These are phyloP conservation scores for Lasiodiplodia sp. DNA, from an alignment of 2,329 filamentous ascomycete species.

Conservation along the genomic window DNA sequence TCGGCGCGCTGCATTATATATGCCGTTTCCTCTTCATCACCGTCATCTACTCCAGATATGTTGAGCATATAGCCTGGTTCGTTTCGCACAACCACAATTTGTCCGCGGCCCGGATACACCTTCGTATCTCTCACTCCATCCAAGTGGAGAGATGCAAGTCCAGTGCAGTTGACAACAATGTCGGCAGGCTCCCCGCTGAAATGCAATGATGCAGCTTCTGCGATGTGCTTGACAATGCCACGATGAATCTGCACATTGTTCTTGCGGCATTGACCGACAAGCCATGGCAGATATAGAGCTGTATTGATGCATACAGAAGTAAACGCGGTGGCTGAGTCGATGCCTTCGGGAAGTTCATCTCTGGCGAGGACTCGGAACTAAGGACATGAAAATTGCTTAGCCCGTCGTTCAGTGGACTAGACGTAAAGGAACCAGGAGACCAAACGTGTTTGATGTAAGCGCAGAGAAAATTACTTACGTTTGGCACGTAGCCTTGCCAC, in stretches of 20 bases:
- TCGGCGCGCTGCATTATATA: constrained; percentile 85
- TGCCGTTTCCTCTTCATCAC: constrained; percentile 68
- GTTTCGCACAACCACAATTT: constrained; percentile 85
- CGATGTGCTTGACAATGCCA: constrained; percentile 67
- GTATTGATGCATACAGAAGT: constrained; percentile 92
- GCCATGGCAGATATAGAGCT: constrained; percentile 84
- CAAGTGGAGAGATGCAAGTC: constrained; percentile 75
- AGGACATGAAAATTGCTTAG: not conserved
- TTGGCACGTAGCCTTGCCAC: constrained; percentile 74
- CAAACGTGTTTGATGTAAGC: not conserved
- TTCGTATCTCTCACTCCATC: constrained; percentile 80
- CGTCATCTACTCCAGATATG: constrained; percentile 76
- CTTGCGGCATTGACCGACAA: constrained; percentile 79
- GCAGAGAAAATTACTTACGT: constrained; percentile 54
- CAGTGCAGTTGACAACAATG: constrained; percentile 85
- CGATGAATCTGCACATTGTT: constrained; percentile 68
- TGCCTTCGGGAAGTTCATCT: constrained; percentile 64
- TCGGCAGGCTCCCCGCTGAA: constrained; percentile 66
- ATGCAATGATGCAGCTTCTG: constrained; percentile 70
- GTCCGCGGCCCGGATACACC: constrained; percentile 80
- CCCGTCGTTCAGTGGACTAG: not conserved
- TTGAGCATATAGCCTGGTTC: constrained; percentile 74
- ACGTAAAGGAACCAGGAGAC: not conserved
- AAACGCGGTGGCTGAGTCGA: constrained; percentile 77
- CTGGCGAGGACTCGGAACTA: constrained; percentile 68